A percentile compares a stretch with the other conserved stretches of the same genome.
These are phyloP conservation scores for Spencermartinsiella ligniputridi DNA, from an alignment of 1,139 yeast genomes.

Conservation along the genomic window DNA sequence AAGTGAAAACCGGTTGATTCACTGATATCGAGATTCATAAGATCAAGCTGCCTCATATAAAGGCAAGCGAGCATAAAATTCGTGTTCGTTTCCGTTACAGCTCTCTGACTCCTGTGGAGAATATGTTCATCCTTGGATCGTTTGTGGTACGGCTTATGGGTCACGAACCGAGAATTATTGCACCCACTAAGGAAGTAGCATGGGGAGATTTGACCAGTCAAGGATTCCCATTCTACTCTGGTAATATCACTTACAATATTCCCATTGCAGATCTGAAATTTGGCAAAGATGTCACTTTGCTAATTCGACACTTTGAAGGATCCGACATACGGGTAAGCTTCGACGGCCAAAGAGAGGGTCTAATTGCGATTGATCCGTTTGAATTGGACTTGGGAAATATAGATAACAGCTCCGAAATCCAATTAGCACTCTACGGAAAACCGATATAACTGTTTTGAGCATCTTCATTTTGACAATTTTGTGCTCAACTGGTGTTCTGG, in stretches of 20 bases:
- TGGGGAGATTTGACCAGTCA: slow-evolving; percentile 2
- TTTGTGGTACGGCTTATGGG: slow-evolving; percentile 2
- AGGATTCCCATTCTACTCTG: slow-evolving; percentile 3
- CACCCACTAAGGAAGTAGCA: not conserved
- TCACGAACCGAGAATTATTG: not conserved
- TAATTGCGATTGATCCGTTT: slow-evolving; percentile 3
- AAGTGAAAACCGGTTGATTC: not conserved
- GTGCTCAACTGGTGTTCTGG: slow-evolving; percentile 6
- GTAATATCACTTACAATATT: not conserved
- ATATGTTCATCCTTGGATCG: not conserved
- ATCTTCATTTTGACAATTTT: not conserved
- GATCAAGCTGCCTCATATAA: not conserved
- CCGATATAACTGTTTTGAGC: slow-evolving; percentile 1
- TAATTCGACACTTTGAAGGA: slow-evolving; percentile 1
- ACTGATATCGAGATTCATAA: slow-evolving; percentile 3
- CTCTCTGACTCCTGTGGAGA: slow-evolving; percentile 2
- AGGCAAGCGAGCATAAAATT: not conserved
- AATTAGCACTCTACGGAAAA: slow-evolving; percentile 1
- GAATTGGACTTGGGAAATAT: slow-evolving; percentile 1
- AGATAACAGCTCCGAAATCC: not conserved
- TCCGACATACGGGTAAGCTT: not conserved
- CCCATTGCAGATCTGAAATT: not conserved
- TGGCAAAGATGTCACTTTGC: not conserved
- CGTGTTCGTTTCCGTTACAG: not conserved
- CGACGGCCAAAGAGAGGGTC: slow-evolving; percentile 1